Evolutionary conservation across 139 green algal genomes (phyloP).

Genomic region (Chlorella sp.): DNA sequence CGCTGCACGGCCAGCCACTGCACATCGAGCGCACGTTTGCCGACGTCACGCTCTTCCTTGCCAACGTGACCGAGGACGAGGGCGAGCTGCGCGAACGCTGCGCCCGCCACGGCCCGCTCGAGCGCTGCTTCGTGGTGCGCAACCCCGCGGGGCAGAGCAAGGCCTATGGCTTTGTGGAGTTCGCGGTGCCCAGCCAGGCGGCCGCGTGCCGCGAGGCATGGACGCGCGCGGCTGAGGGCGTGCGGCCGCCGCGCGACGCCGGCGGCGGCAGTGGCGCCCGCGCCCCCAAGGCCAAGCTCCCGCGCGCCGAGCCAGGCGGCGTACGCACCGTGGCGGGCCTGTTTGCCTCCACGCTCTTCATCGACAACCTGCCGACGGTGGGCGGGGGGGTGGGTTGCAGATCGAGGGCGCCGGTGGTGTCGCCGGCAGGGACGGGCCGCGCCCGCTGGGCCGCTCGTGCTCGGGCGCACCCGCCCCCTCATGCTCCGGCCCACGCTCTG

Average conservation of each 20-base stretch:
- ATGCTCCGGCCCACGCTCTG: no score
- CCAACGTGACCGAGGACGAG: constrained; percentile 51
- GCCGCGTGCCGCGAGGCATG: constrained; percentile 45
- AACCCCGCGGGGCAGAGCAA: constrained; percentile 46
- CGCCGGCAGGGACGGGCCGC: no score
- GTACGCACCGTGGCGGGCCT: constrained; percentile 42
- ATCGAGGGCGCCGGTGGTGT: no score
- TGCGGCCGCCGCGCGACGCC: neutral
- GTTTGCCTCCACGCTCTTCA: constrained; percentile 55
- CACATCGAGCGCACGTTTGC: neutral
- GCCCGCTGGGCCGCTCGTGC: no score
- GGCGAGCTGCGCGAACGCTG: constrained; percentile 40
- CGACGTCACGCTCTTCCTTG: constrained; percentile 55
- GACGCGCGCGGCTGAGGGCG: constrained; percentile 23
- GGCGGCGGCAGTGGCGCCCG: neutral
- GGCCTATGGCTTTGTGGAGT: constrained; percentile 71
- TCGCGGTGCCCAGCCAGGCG: constrained; percentile 37
- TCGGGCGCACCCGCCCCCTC: no score
- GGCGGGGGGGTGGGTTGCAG: no score
- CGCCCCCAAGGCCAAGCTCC: constrained; percentile 28
- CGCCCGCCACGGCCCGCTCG: constrained; percentile 44
- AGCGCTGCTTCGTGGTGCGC: constrained; percentile 60
- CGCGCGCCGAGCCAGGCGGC: constrained; percentile 48
- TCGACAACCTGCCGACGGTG: constrained; percentile 48
- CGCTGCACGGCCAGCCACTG: constrained; percentile 10